Evolutionary conservation across 1,139 yeast genomes (phyloP).

Genomic region (Yamadazyma mexicana): DNA sequence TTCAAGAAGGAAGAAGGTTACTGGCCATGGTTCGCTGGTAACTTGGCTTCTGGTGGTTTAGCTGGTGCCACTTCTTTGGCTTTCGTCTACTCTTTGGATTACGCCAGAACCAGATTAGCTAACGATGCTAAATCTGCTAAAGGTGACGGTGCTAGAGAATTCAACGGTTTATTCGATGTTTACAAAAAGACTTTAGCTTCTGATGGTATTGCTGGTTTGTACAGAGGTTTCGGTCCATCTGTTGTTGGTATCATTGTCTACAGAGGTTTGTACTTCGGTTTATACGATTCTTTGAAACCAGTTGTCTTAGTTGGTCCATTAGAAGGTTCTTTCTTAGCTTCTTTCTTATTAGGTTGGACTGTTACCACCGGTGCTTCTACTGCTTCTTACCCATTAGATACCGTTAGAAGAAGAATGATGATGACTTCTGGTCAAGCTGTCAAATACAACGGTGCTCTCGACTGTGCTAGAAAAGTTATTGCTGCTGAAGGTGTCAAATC

Average conservation of each 20-base stretch:
- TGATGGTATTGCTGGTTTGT: constrained; percentile 58
- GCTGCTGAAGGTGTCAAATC: constrained; percentile 54
- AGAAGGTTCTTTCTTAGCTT: constrained; percentile 55
- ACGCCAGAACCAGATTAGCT: constrained; percentile 58
- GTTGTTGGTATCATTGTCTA: constrained; percentile 54
- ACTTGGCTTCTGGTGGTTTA: constrained; percentile 57
- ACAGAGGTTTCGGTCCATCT: constrained; percentile 60
- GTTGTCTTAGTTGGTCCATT: constrained; percentile 56
- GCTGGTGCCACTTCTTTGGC: constrained; percentile 59
- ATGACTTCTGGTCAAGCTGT: constrained; percentile 59
- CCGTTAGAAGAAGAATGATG: constrained; percentile 59
- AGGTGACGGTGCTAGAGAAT: constrained; percentile 50
- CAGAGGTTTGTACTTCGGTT: constrained; percentile 59
- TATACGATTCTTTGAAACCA: constrained; percentile 55
- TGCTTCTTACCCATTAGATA: constrained; percentile 57
- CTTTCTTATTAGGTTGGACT: constrained; percentile 57
- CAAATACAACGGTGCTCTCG: constrained; percentile 53
- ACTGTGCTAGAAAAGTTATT: constrained; percentile 48
- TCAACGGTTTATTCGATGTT: constrained; percentile 55
- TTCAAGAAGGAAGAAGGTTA: constrained; percentile 52
- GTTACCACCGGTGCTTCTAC: constrained; percentile 57
- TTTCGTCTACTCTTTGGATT: constrained; percentile 55
- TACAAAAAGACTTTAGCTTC: constrained; percentile 55
- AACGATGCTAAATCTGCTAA: constrained; percentile 54
- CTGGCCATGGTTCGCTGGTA: constrained; percentile 56